Evolutionary conservation across 371 early-diverging fungal genomes (phyloP).

Genomic region (Mortierella sp.): DNA sequence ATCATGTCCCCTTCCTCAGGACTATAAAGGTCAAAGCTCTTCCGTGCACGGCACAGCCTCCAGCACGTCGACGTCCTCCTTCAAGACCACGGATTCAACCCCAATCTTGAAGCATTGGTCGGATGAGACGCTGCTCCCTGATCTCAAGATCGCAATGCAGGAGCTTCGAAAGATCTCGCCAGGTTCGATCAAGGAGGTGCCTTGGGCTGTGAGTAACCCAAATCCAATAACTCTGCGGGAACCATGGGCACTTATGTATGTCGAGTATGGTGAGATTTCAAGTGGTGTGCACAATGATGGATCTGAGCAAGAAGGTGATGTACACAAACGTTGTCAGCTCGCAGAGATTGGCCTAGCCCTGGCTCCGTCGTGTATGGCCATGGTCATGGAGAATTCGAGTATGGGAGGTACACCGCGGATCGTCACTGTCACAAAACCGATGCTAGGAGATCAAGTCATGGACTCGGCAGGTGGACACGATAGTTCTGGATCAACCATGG

Average conservation of each 20-base stretch:
- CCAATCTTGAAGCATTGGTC: slow-evolving; percentile 23
- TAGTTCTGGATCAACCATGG: background rate
- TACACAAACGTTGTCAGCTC: background rate
- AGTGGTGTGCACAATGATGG: background rate
- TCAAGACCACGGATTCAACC: background rate
- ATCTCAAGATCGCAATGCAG: slow-evolving; percentile 29
- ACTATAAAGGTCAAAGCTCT: background rate
- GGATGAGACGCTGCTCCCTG: slow-evolving; percentile 33
- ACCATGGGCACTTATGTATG: slow-evolving; percentile 51
- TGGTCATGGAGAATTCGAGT: slow-evolving; percentile 42
- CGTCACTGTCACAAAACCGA: slow-evolving; percentile 50
- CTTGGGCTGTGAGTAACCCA: slow-evolving; percentile 26
- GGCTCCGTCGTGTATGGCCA: slow-evolving; percentile 53
- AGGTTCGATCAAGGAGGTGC: slow-evolving; percentile 43
- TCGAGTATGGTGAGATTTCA: slow-evolving; percentile 22
- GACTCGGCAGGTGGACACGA: slow-evolving; percentile 31
- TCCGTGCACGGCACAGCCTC: background rate
- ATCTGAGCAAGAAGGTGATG: background rate
- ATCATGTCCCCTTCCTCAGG: background rate
- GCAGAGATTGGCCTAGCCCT: slow-evolving; percentile 27
- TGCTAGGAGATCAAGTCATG: slow-evolving; percentile 51
- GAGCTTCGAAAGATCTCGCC: slow-evolving; percentile 35
- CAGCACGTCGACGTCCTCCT: background rate
- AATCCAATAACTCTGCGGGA: slow-evolving; percentile 28
- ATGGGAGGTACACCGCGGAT: slow-evolving; percentile 25